phyloP scores from a whole-genome alignment of 257 asterid genomes.

The Scutellaria baicalensis region DNA sequence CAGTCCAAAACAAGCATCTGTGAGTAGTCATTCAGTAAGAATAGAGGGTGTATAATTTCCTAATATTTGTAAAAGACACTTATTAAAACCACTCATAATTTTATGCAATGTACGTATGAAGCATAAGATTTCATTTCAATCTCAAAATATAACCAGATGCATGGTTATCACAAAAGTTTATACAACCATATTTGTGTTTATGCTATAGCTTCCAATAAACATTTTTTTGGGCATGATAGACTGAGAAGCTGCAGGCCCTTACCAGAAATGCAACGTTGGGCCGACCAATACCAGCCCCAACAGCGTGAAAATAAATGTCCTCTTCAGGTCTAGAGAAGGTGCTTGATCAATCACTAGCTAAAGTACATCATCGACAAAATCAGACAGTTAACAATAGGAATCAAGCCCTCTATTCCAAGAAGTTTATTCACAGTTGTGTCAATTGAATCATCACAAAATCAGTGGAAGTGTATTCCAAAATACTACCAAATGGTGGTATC shows the following conservation, averaged over 20 bases:
- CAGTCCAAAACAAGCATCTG: too few species aligned
- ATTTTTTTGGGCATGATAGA: background rate
- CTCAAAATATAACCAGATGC: background rate
- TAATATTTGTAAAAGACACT: background rate
- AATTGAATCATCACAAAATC: background rate
- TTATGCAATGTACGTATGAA: background rate
- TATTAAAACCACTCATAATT: background rate
- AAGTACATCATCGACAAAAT: constrained; percentile 5
- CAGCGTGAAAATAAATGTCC: constrained; percentile 57
- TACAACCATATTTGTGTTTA: background rate
- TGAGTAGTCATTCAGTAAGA: background rate
- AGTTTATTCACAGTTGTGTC: background rate
- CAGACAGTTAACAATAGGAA: background rate
- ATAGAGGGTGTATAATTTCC: background rate
- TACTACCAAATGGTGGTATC: background rate
- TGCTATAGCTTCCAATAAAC: background rate
- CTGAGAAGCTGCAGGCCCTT: constrained; percentile 15
- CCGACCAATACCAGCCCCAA: constrained; percentile 84
- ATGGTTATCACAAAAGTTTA: background rate
- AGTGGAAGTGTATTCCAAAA: background rate
- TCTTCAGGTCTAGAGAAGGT: constrained; percentile 63
- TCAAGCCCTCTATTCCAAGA: background rate
- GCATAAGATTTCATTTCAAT: background rate
- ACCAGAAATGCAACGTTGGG: constrained; percentile 87
- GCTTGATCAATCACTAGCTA: constrained; percentile 63